Base-by-base conservation (phyloP, 129 eudicot species). In the Flaveria bidentis region DNA sequence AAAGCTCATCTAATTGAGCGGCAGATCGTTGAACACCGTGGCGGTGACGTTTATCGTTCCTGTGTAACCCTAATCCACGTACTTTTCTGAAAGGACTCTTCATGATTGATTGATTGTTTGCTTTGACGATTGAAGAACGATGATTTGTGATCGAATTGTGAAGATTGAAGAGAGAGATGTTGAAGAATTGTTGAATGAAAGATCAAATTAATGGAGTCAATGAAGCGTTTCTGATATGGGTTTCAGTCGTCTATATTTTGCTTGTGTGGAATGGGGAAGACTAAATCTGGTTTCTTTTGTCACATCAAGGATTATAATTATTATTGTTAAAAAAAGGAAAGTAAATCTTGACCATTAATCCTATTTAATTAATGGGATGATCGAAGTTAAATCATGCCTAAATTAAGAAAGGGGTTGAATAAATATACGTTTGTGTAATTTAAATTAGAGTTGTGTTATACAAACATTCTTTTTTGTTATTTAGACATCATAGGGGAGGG, bases 11-110 rank as follows among this genome's bases (percentile, higher is more conserved):
- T 44, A 80, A 68, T 70, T 75, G 86, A 73, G 81, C 73, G 7
- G 79, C 67, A 23, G 86, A 63, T 17, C 60, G 85, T 15, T 60
- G 82, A 78, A 67, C 76, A 58, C 44, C 78, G 14, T 77, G 76
- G 10, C 75, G 87, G 17, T 80, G 87, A 57, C 70, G 75, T 25
- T 83, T 80, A 11, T 81, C 85, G 53, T 85, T 83, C 67, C 53
- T 82, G 52, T 53, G 74, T 65, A 77, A 71, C 50, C 76, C 85
- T 14, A 82, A 62, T 30, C 87, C 86, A 33, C 87, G 82, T 49
- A 87, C 67, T 76, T 89, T 89, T 58, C 81, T 89, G 60, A 89
- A 72, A 2, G 96, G 85, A 60, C 81, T 83, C 77, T 83, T 89
- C 96, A 89, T 86, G 10, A 61, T 62, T 84, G 10, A 61, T 62